Base-by-base conservation (phyloP, 2,329 filamentous ascomycete species). In the Chrysosphaeria jannelii region DNA sequence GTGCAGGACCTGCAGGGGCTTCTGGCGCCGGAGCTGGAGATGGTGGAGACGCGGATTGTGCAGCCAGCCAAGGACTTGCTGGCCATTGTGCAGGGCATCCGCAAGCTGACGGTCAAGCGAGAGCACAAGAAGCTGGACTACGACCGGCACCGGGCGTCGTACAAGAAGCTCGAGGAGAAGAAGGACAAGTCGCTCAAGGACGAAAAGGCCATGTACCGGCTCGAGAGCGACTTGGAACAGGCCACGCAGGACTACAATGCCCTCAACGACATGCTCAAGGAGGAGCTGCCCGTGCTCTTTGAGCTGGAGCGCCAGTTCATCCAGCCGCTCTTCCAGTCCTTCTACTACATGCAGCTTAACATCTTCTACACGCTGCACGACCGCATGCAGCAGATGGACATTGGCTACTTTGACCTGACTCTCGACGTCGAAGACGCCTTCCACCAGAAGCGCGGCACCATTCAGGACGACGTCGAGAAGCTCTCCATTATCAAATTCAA, bases 331-430 rank as follows among this genome's bases (percentile, higher is more conserved):
- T 97, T 97, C 55, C 85, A 93, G 43, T 89, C 75, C 7, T 97
- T 97, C 50, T 97, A 97, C 49, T 97, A 93, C 53, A 97, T 97
- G 85, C 85, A 97, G 46, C 61, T 97, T 33, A 97, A 97, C 45
- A 75, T 97, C 33, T 97, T 93, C 45, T 97, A 97, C 47, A 97
- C 85, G 1, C 55, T 97, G 25, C 85, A 97, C 43, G 81, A 93
- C 46, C 76, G 69, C 47, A 97, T 97, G 85, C 85, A 97, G 48
- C 65, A 59, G 33, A 78, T 88, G 42, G 79, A 93, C 39, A 97
- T 97, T 39, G 78, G 78, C 30, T 97, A 97, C 48, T 97, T 97
- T 44, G 74, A 97, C 43, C 57, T 97, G 24, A 74, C 71, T 2
- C 56, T 74, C 15, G 79, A 89, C 37, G 69, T 97, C 20, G 76